Evolutionary conservation across 73 alveolate genomes (phyloP).

Genomic region (Tetrahymena thermophila): DNA sequence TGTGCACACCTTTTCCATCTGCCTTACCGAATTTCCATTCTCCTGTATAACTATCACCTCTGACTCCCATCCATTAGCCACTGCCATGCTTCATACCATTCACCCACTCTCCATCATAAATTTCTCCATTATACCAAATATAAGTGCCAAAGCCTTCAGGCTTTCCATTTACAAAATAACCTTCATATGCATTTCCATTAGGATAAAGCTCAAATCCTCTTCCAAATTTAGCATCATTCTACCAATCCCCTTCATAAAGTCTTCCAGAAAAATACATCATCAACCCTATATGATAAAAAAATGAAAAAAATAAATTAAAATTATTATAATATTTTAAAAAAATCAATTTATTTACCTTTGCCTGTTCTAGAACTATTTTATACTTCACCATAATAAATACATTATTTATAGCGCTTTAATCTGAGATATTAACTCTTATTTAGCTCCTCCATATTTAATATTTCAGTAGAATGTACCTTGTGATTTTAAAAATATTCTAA

Average conservation of each 20-base stretch:
- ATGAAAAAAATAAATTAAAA: background rate
- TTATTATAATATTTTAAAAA: no score
- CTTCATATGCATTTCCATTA: slow-evolving; percentile 54
- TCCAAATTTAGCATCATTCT: slow-evolving; percentile 48
- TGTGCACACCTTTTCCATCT: slow-evolving; percentile 49
- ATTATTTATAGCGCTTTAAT: background rate
- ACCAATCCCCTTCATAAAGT: slow-evolving; percentile 23
- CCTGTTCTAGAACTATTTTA: background rate
- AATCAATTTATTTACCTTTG: no score
- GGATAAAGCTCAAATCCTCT: slow-evolving; percentile 52
- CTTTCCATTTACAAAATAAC: slow-evolving; percentile 60
- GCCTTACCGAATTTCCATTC: slow-evolving; percentile 55
- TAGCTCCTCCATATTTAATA: background rate
- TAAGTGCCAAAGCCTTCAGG: slow-evolving; percentile 58
- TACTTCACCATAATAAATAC: background rate
- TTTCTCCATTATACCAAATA: slow-evolving; percentile 57
- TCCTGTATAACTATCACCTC: slow-evolving; percentile 49
- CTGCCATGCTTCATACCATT: slow-evolving; percentile 62
- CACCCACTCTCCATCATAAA: slow-evolving; percentile 67
- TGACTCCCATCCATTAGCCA: slow-evolving; percentile 49
- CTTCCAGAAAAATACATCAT: background rate
- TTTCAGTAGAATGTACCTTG: background rate
- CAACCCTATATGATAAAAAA: background rate
- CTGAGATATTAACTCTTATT: background rate
- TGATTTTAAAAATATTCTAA: background rate